Percentiles rank a stretch among this genome's conserved stretches.
These are phyloP conservation scores for Neobulgaria alba DNA, from an alignment of 2,329 filamentous ascomycete species.

Conservation along the genomic window DNA sequence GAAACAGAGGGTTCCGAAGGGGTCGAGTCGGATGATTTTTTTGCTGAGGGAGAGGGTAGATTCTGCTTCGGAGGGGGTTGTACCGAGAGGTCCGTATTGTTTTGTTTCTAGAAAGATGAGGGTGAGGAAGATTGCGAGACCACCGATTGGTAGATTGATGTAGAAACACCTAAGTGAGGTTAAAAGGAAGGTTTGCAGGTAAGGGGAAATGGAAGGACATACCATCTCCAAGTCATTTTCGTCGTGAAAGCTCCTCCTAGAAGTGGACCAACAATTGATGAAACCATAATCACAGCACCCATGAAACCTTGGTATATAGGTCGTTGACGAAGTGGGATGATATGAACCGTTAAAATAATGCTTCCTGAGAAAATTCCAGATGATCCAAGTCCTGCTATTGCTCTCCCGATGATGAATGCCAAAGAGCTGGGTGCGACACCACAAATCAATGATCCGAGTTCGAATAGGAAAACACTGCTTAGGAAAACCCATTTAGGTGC, in stretches of 20 bases:
- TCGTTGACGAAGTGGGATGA: neutral
- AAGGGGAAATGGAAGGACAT: no score
- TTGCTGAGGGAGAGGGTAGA: neutral
- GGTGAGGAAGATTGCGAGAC: slow-evolving; percentile 1
- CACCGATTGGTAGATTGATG: slow-evolving; percentile 29
- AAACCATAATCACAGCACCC: slow-evolving; percentile 57
- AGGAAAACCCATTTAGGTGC: slow-evolving; percentile 18
- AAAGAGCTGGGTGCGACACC: slow-evolving; percentile 18
- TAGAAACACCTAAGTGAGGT: no score
- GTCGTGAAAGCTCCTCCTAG: slow-evolving; percentile 56
- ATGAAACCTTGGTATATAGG: slow-evolving; percentile 48
- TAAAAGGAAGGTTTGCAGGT: no score
- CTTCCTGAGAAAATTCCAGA: slow-evolving; percentile 16
- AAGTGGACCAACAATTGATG: slow-evolving; percentile 52
- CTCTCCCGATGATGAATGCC: slow-evolving; percentile 20
- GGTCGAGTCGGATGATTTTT: slow-evolving; percentile 23
- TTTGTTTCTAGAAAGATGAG: slow-evolving; percentile 1
- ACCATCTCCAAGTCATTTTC: slow-evolving; percentile 18
- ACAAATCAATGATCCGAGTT: slow-evolving; percentile 18
- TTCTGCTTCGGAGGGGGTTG: neutral
- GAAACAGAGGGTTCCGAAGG: slow-evolving; percentile 27
- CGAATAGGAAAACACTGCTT: slow-evolving; percentile 15
- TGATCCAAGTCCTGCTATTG: slow-evolving; percentile 17
- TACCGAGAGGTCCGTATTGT: no score
- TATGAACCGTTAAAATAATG: slow-evolving; percentile 3